A percentile compares a stretch with the other conserved stretches of the same genome.
These are phyloP conservation scores for Leucosporidium creatinivorum DNA, from an alignment of 768 basidiomycete species.

Conservation along the genomic window DNA sequence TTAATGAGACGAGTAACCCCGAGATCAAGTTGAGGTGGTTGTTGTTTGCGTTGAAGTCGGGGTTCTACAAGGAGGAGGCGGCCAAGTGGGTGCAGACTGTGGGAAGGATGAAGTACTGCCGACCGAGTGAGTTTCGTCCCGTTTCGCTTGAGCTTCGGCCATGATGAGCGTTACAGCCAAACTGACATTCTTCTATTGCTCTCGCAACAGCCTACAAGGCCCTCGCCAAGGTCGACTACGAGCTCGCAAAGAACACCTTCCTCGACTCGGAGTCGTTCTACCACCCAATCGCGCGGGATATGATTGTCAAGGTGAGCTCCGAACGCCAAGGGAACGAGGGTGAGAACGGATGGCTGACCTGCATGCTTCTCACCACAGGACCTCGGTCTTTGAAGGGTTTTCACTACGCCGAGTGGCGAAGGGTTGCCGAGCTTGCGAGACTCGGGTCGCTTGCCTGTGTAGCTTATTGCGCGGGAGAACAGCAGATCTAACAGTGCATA, in stretches of 20 bases:
- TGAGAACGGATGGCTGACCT: too few relatives aligned
- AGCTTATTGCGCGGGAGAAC: too few relatives aligned
- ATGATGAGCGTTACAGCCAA: background rate
- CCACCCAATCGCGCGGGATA: constrained; percentile 42
- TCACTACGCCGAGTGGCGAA: too few relatives aligned
- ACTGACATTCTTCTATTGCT: background rate
- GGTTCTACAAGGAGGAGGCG: constrained; percentile 41
- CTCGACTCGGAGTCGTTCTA: constrained; percentile 40
- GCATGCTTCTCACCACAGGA: too few relatives aligned
- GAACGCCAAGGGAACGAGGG: too few relatives aligned
- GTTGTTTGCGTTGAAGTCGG: constrained; percentile 34
- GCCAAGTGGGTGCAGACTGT: constrained; percentile 25
- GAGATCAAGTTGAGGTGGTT: constrained; percentile 40
- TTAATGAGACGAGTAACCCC: constrained; percentile 40
- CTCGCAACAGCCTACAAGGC: constrained; percentile 35
- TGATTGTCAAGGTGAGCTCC: constrained; percentile 38
- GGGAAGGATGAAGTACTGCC: constrained; percentile 11
- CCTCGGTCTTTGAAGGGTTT: too few relatives aligned
- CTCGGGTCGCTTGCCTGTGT: too few relatives aligned
- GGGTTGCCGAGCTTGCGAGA: too few relatives aligned
- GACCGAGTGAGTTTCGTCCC: constrained; percentile 29
- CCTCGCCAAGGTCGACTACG: constrained; percentile 39
- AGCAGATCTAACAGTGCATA: too few relatives aligned
- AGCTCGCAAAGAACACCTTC: constrained; percentile 43
- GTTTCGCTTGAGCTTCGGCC: background rate